Percentiles rank a stretch among this genome's conserved stretches.
phyloP scores from a whole-genome alignment of 495 filamentous ascomycete species.

The Neurospora sp. region DNA sequence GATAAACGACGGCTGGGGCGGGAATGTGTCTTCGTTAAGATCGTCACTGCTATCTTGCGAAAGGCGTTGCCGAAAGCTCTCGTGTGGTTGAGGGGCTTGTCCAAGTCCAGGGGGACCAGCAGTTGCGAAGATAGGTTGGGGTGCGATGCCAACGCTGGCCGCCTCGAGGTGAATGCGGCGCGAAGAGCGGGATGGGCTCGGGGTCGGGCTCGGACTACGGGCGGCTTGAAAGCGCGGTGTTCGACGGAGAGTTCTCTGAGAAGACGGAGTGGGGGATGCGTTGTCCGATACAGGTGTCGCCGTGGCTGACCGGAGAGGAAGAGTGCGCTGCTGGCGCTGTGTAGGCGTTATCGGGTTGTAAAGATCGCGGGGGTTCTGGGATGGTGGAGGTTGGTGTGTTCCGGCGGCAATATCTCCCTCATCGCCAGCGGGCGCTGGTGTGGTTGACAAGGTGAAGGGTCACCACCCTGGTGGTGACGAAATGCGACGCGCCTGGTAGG shows the following conservation, averaged over 20 bases:
- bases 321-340: slow-evolving; percentile 37
- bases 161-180: slow-evolving; percentile 27
- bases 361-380: slow-evolving; percentile 36
- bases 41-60: slow-evolving; percentile 36
- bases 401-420: slow-evolving; percentile 31
- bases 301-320: slow-evolving; percentile 19
- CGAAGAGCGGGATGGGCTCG: slow-evolving; percentile 19
- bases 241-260: slow-evolving; percentile 33
- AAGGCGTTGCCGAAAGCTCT: slow-evolving; percentile 22
- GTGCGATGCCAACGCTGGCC: slow-evolving; percentile 23
- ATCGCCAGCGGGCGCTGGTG: slow-evolving; percentile 22
- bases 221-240: slow-evolving; percentile 35
- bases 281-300: slow-evolving; percentile 18
- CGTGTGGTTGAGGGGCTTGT: background rate
- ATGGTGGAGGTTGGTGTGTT: slow-evolving; percentile 24
- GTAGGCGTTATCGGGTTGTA: slow-evolving; percentile 25
- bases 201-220: slow-evolving; percentile 35
- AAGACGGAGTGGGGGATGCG: slow-evolving; percentile 30
- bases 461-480: slow-evolving; percentile 33
- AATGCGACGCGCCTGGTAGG: background rate
- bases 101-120: slow-evolving; percentile 11
- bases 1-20: slow-evolving; percentile 18
- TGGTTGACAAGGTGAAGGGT: slow-evolving; percentile 37
- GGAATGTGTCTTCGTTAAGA: slow-evolving; percentile 23
- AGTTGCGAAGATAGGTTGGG: slow-evolving; percentile 23